Percentiles rank a stretch among this genome's conserved stretches.
These are phyloP conservation scores for Pseudogymnoascus sp. DNA, from an alignment of 2,329 filamentous ascomycete species.

Conservation along the genomic window DNA sequence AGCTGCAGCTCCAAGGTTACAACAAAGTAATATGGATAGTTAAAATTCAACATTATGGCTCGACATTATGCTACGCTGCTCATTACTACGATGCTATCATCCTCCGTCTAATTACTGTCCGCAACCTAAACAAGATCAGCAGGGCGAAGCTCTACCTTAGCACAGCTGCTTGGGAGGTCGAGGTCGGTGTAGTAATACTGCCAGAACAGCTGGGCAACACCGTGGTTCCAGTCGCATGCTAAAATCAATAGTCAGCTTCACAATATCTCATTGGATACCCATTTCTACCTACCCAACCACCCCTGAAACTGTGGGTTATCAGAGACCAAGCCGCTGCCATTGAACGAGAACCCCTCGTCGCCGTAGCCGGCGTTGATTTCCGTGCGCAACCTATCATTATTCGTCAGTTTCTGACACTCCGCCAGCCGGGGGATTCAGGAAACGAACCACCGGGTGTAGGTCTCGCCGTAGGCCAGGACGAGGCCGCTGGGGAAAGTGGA, in stretches of 20 bases:
- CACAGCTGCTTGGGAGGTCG: slow-evolving; percentile 15
- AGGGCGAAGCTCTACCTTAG: slow-evolving; percentile 13
- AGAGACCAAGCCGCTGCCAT: slow-evolving; percentile 13
- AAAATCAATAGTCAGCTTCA: not conserved
- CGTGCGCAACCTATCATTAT: not conserved
- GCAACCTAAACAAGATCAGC: slow-evolving; percentile 1
- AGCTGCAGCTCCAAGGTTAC: not conserved
- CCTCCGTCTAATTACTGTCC: not conserved
- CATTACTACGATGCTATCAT: not conserved
- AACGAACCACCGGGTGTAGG: slow-evolving; percentile 9
- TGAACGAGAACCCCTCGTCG: slow-evolving; percentile 13
- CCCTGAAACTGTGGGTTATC: slow-evolving; percentile 8
- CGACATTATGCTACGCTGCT: not conserved
- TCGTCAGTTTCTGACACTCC: not conserved
- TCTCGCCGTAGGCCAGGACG: not conserved
- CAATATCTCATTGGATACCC: not conserved
- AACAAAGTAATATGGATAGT: not conserved
- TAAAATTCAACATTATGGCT: not conserved
- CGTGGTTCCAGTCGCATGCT: slow-evolving; percentile 20
- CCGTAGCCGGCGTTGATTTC: slow-evolving; percentile 12
- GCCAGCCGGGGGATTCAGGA: not conserved
- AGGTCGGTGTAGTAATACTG: slow-evolving; percentile 7
- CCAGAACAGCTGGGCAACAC: slow-evolving; percentile 19
- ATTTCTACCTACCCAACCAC: slow-evolving; percentile 10
- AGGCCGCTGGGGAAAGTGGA: slow-evolving; percentile 10